Conservation (phyloP, 208 protist species). For the Acanthamoeba lugdunensis region DNA sequence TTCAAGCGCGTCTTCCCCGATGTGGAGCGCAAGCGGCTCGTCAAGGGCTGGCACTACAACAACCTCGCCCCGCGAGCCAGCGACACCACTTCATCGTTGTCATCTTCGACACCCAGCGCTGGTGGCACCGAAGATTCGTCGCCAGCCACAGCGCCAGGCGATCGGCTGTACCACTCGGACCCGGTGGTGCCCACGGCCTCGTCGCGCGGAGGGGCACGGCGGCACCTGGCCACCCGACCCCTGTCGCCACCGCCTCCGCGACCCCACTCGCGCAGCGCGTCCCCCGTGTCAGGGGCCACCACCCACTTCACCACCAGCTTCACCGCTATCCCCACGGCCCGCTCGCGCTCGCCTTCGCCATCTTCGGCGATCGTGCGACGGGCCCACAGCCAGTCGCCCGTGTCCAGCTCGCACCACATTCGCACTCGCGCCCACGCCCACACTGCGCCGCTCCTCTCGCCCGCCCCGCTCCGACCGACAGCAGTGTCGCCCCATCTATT, state of each 20-base stretch:
- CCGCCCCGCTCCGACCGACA: neutral
- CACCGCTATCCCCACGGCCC: neutral
- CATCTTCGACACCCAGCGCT: neutral
- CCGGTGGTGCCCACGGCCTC: slow-evolving; percentile 19
- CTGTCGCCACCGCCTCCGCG: neutral
- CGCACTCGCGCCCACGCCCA: neutral
- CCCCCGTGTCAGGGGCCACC: neutral
- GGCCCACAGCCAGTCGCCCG: neutral
- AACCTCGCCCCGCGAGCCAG: neutral
- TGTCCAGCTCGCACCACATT: slow-evolving; percentile 10
- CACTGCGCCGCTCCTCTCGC: neutral
- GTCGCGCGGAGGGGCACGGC: neutral
- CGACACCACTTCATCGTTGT: neutral
- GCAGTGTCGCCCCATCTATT: neutral
- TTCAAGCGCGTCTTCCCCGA: slow-evolving; percentile 53
- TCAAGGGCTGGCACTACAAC: slow-evolving; percentile 45
- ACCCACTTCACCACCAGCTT: neutral
- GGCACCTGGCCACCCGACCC: neutral
- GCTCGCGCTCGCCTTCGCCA: slow-evolving; percentile 2
- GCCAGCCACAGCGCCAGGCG: neutral
- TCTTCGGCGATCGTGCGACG: neutral
- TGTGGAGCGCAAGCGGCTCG: slow-evolving; percentile 21
- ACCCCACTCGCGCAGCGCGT: neutral
- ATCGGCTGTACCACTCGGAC: slow-evolving; percentile 47
- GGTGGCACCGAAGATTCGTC: neutral